Evolutionary conservation across 2,329 filamentous ascomycete genomes (phyloP).

Genomic region (Verticillium longisporum): DNA sequence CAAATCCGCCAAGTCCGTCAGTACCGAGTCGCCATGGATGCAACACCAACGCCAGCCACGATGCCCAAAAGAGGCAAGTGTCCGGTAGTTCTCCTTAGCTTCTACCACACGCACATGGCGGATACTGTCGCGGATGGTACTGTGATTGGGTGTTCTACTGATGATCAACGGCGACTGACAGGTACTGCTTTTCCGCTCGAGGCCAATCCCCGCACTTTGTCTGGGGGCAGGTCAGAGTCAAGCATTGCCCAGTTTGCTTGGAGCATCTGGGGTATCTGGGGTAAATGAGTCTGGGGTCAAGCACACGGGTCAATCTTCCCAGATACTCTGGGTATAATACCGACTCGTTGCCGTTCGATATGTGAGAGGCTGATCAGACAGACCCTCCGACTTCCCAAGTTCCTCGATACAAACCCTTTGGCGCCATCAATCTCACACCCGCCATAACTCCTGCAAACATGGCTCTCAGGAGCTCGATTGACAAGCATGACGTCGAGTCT

Average conservation of each 20-base stretch:
- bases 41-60: not conserved
- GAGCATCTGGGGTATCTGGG: not conserved
- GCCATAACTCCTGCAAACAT: not conserved
- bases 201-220: not conserved
- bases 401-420: not conserved
- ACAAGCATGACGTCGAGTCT: conserved; percentile 7
- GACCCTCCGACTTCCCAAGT: not conserved
- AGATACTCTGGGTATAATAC: not conserved
- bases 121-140: not conserved
- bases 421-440: not conserved
- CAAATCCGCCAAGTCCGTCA: conserved; percentile 1
- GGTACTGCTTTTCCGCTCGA: not conserved
- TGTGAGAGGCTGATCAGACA: not conserved
- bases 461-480: conserved; percentile 6
- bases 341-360: not conserved
- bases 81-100: not conserved
- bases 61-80: not conserved
- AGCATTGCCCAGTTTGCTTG: not conserved
- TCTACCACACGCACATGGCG: not conserved
- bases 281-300: not conserved
- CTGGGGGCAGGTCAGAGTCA: not conserved
- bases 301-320: not conserved
- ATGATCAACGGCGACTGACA: not conserved
- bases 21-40: not conserved
- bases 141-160: not conserved